Percentiles rank a stretch among this genome's conserved stretches.
These are phyloP conservation scores for Hygrocybe coccinea DNA, from an alignment of 768 basidiomycete species.

Conservation along the genomic window DNA sequence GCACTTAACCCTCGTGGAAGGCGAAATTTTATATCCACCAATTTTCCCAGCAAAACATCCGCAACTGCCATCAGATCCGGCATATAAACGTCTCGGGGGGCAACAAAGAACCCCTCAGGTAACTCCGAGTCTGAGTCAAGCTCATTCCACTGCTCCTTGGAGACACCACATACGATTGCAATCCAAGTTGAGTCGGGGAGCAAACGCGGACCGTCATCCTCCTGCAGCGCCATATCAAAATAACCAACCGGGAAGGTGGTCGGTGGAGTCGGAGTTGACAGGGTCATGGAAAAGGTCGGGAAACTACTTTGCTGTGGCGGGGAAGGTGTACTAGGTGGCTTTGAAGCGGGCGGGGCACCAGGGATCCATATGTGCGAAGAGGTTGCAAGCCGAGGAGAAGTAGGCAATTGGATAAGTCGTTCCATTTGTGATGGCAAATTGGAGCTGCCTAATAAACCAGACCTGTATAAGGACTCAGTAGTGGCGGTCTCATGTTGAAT, in stretches of 20 bases:
- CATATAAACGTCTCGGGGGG: constrained; percentile 76
- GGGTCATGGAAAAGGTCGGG: constrained; percentile 27
- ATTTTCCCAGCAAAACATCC: constrained; percentile 73
- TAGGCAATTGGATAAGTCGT: background rate
- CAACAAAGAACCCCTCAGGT: constrained; percentile 70
- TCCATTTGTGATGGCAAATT: background rate
- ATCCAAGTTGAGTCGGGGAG: constrained; percentile 72
- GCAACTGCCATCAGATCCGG: constrained; percentile 71
- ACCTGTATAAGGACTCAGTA: no score
- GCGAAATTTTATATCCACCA: constrained; percentile 40
- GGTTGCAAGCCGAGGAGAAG: constrained; percentile 40
- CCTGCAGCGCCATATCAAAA: constrained; percentile 13
- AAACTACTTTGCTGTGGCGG: constrained; percentile 15
- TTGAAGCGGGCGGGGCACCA: constrained; percentile 50
- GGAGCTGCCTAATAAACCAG: background rate
- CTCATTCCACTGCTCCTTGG: constrained; percentile 49
- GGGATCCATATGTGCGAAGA: constrained; percentile 54
- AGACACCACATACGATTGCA: constrained; percentile 71
- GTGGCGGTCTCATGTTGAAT: no score
- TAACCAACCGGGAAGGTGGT: constrained; percentile 7
- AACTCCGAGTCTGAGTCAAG: constrained; percentile 31
- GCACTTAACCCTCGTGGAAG: background rate
- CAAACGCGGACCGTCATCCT: constrained; percentile 36
- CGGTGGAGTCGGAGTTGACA: constrained; percentile 31
- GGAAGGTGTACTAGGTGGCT: constrained; percentile 23